Percentiles rank a stretch among this genome's conserved stretches.
These are phyloP conservation scores for Corchorus olitorius DNA, from an alignment of 345 rosid genomes.

Conservation along the genomic window DNA sequence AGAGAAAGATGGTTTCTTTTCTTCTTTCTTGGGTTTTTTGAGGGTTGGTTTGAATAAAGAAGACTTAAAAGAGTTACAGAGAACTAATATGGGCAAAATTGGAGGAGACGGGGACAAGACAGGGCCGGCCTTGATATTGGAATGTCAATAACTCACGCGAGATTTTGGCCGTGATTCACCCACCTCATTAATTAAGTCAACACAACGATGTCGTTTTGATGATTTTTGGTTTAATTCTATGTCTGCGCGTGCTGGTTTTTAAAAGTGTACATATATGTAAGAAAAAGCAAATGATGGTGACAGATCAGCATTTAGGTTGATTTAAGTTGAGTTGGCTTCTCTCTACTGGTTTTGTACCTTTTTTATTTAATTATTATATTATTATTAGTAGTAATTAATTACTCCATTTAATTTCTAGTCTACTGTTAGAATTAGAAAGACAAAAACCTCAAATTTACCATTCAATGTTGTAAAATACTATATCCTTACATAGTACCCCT, in stretches of 20 bases:
- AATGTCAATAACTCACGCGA: not conserved
- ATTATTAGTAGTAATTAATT: too few species aligned
- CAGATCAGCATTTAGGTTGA: conserved; percentile 9
- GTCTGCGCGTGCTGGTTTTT: not conserved
- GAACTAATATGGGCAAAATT: not conserved
- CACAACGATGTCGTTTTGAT: not conserved
- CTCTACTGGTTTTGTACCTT: too few species aligned
- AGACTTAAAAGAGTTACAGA: too few species aligned
- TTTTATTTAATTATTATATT: too few species aligned
- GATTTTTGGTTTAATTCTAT: not conserved
- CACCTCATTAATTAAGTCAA: not conserved
- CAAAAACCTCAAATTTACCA: not conserved
- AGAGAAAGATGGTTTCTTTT: not conserved
- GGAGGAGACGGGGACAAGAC: conserved; percentile 21
- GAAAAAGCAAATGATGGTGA: not conserved
- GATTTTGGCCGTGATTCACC: not conserved
- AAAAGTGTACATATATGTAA: not conserved
- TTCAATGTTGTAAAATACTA: not conserved
- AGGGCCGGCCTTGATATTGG: conserved; percentile 12
- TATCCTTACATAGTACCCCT: too few species aligned
- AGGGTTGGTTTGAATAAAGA: not conserved
- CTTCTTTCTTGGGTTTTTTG: not conserved
- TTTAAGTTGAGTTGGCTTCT: not conserved
- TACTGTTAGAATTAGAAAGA: too few species aligned
- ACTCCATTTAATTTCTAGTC: too few species aligned